Conservation (phyloP, 257 asterid species). For the Solanum peruvianum region DNA sequence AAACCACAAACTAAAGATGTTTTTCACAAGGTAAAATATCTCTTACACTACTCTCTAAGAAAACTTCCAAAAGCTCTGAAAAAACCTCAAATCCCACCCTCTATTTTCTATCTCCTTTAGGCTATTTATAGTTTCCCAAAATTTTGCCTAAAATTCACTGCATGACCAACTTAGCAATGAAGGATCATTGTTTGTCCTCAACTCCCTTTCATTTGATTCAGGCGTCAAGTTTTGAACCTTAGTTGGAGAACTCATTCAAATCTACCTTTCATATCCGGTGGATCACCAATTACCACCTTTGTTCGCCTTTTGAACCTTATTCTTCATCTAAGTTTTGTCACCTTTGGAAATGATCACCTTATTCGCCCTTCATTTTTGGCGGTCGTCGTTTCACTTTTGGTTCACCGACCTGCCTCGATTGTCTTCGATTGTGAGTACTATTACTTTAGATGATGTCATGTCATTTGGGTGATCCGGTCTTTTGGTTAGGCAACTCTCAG, state of each 20-base stretch:
- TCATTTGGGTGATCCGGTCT: neutral
- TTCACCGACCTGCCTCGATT: neutral
- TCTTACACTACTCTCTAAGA: no score
- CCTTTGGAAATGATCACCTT: neutral
- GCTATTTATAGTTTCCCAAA: neutral
- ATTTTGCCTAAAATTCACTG: neutral
- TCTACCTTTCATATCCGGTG: neutral
- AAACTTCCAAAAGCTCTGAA: neutral
- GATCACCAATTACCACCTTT: neutral
- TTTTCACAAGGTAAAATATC: no score
- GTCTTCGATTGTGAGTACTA: neutral
- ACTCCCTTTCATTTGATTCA: neutral
- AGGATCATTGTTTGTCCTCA: neutral
- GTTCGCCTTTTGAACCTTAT: neutral
- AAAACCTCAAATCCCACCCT: neutral
- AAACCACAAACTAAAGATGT: no score
- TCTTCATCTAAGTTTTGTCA: neutral
- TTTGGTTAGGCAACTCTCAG: neutral
- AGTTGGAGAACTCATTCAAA: neutral
- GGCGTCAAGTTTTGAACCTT: neutral
- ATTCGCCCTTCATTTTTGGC: neutral
- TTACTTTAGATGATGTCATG: neutral
- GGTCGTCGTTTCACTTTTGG: neutral
- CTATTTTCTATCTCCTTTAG: neutral
- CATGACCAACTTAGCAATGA: neutral